A percentile compares a stretch with the other conserved stretches of the same genome.
phyloP scores from a whole-genome alignment of 2,329 filamentous ascomycete species.

The Proliferodiscus dingleyae region DNA sequence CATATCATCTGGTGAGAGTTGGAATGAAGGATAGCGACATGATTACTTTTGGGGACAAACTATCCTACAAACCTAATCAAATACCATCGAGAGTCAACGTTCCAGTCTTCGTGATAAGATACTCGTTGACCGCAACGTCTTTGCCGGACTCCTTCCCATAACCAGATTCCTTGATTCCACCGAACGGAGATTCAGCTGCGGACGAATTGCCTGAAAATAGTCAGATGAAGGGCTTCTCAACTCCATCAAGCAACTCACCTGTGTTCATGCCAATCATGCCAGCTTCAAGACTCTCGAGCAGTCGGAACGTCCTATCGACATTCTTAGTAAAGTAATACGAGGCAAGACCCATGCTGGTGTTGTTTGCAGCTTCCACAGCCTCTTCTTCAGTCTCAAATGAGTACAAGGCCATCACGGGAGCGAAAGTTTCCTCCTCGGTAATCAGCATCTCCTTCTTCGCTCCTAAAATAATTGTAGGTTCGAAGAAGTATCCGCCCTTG shows the following conservation, averaged over 20 bases:
- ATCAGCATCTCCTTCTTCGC: conserved; percentile 55
- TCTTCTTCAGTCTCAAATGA: conserved; percentile 63
- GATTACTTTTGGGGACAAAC: too few relatives aligned
- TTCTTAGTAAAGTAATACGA: conserved; percentile 67
- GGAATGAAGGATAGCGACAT: too few relatives aligned
- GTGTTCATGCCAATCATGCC: conserved; percentile 66
- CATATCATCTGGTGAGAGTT: too few relatives aligned
- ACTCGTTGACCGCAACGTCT: conserved; percentile 59
- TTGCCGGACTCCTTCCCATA: conserved; percentile 66
- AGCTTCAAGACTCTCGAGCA: conserved; percentile 63
- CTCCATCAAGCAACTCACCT: conserved; percentile 32
- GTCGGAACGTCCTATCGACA: conserved; percentile 58
- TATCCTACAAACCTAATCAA: too few relatives aligned
- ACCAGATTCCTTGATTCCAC: conserved; percentile 62
- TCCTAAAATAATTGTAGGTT: conserved; percentile 59
- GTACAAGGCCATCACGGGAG: conserved; percentile 58
- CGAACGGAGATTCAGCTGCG: conserved; percentile 62
- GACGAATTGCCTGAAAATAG: conserved; percentile 49
- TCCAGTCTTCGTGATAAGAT: conserved; percentile 60
- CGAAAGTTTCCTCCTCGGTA: conserved; percentile 59
- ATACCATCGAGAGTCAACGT: conserved; percentile 56
- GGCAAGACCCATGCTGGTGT: conserved; percentile 58
- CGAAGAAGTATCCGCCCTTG: conserved; percentile 60
- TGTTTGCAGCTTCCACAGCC: conserved; percentile 53
- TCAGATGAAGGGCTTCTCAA: conserved; percentile 1